Percentiles rank a stretch among this genome's conserved stretches.
These are phyloP conservation scores for Ligustrum vulgare DNA, from an alignment of 257 asterid genomes.

Conservation along the genomic window DNA sequence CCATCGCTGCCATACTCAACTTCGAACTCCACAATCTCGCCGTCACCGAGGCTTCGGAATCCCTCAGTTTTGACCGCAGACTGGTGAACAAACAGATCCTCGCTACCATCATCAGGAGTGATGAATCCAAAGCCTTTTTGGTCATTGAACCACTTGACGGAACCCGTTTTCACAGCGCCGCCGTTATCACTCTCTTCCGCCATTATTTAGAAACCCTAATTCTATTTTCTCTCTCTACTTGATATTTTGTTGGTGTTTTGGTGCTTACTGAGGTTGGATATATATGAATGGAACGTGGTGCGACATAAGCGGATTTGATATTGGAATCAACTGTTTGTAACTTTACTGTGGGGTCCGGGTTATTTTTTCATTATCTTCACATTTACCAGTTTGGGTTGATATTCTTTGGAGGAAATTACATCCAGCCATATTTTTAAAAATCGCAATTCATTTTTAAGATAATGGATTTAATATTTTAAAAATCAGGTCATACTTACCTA, in stretches of 20 bases:
- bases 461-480: no score
- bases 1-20: conserved; percentile 55
- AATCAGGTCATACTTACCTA: no score
- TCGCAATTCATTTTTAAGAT: no score
- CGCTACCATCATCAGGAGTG: conserved; percentile 78
- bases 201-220: conserved; percentile 43
- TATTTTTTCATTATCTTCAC: neutral
- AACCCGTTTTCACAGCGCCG: conserved; percentile 52
- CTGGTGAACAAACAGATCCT: conserved; percentile 84
- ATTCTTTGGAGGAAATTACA: no score
- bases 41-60: conserved; percentile 68
- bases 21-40: conserved; percentile 65
- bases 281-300: conserved; percentile 25
- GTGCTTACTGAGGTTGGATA: neutral
- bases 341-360: conserved; percentile 45
- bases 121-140: conserved; percentile 85
- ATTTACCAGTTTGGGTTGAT: neutral
- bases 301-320: conserved; percentile 44
- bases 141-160: conserved; percentile 83
- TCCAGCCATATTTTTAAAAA: no score
- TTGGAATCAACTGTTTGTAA: conserved; percentile 29
- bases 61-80: conserved; percentile 75
- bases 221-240: neutral
- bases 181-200: conserved; percentile 39
- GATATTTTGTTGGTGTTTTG: neutral